Evolutionary conservation across 2,329 filamentous ascomycete species (phyloP).

Genomic region (Hymenoscyphus repandus): DNA sequence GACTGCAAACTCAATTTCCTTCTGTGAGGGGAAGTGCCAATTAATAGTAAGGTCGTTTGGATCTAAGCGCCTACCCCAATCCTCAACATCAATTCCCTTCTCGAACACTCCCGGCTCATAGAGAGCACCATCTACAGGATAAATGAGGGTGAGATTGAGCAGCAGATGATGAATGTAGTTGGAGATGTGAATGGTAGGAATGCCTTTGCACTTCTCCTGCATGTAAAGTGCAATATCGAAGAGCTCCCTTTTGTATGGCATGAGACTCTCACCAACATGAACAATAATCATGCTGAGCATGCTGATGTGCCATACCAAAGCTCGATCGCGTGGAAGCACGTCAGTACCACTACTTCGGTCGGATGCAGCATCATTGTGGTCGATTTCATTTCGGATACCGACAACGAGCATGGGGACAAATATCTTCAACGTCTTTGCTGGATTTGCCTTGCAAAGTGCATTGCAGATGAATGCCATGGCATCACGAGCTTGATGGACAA

Average conservation of each 20-base stretch:
- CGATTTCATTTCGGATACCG: conserved; percentile 93
- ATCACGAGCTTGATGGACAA: conserved; percentile 93
- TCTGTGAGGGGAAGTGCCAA: conserved; percentile 80
- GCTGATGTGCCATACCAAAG: conserved; percentile 93
- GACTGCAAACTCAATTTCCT: conserved; percentile 83
- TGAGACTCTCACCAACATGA: conserved; percentile 84
- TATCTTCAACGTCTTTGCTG: conserved; percentile 84
- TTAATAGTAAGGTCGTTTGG: conserved; percentile 74
- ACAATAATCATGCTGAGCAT: conserved; percentile 98
- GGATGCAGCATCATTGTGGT: conserved; percentile 92
- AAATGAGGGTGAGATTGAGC: conserved; percentile 90
- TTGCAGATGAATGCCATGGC: conserved; percentile 99
- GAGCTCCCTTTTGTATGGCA: conserved; percentile 83
- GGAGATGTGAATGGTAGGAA: conserved; percentile 92
- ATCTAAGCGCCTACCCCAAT: conserved; percentile 79
- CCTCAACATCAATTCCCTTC: conserved; percentile 65
- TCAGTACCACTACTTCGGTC: conserved; percentile 91
- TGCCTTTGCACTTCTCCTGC: conserved; percentile 90
- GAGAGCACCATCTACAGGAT: conserved; percentile 81
- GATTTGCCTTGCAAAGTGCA: conserved; percentile 90
- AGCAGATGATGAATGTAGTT: conserved; percentile 97
- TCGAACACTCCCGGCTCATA: conserved; percentile 75
- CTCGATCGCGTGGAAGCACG: conserved; percentile 85
- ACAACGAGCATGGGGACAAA: conserved; percentile 86
- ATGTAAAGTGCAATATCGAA: conserved; percentile 92